Conservation (phyloP, 495 filamentous ascomycete species). For the Penicillium robsamsonii region DNA sequence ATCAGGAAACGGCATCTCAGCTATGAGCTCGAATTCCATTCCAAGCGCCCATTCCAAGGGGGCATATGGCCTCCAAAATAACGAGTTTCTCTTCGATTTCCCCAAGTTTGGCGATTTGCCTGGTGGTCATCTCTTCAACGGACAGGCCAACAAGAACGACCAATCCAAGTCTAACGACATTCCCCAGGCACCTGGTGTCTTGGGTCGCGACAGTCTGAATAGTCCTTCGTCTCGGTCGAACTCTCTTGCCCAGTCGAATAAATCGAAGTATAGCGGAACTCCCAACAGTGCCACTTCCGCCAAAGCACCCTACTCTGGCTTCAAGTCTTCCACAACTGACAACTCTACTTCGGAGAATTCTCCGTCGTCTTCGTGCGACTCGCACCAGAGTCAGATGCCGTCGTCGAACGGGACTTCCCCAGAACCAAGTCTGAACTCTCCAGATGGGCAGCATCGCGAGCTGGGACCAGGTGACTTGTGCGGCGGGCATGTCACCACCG, state of each 20-base stretch:
- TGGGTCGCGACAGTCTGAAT: constrained; percentile 30
- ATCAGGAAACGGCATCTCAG: constrained; percentile 48
- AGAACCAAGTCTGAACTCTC: constrained; percentile 61
- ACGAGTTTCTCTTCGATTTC: constrained; percentile 92
- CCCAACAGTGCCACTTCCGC: constrained; percentile 16
- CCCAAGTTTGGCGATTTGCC: constrained; percentile 85
- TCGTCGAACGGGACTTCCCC: constrained; percentile 89
- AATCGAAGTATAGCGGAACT: constrained; percentile 15
- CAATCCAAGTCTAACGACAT: constrained; percentile 29
- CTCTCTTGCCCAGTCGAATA: constrained; percentile 5
- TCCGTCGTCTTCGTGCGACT: constrained; percentile 54
- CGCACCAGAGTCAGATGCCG: constrained; percentile 58
- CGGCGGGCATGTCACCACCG: constrained; percentile 33
- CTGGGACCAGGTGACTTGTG: constrained; percentile 23
- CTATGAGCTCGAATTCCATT: constrained; percentile 46
- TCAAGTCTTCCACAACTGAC: constrained; percentile 32
- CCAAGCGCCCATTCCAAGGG: constrained; percentile 37
- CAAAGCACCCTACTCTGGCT: constrained; percentile 19
- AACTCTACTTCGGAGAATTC: constrained; percentile 50
- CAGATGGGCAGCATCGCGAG: constrained; percentile 59
- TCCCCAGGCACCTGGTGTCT: constrained; percentile 33
- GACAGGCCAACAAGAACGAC: constrained; percentile 33
- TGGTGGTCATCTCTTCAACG: constrained; percentile 57
- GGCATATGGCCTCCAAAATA: constrained; percentile 58
- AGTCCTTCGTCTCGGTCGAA: constrained; percentile 6